Evolutionary conservation across 2,329 filamentous ascomycete species (phyloP), one percentile per base, ranked within the genome.

Genomic region (Lasiodiplodia gonubiensis): DNA sequence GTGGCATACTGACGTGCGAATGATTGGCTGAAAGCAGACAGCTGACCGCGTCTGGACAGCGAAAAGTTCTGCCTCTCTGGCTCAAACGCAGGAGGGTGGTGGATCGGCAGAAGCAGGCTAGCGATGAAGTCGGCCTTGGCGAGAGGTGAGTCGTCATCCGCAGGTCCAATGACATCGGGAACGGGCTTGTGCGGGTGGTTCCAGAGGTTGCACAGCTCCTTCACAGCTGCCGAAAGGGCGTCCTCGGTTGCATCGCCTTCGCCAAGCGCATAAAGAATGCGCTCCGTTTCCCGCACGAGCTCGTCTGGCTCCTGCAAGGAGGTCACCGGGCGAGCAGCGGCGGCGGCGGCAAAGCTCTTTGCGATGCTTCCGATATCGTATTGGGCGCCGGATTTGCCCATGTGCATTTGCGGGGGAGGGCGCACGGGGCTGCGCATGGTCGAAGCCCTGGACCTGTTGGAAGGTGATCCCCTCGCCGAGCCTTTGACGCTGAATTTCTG

Each of bases 81-180:
- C 64, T 63, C 68, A 33, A 77, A 74, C n/a, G 79, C 73, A 55
- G 86, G 84, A 61, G 89, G 87, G 78, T 97, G 92, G 72, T 94
- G 90, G 67, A 97, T 86, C 69, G 89, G 89, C 46, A 98, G 85
- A 46, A 96, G 84, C 27, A 97, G 83, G 35, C 88, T 88, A 18
- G 91, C 90, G n/a, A 97, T 77, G 72, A 90, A 97, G 67, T 88
- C 86, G 4, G 94, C 93, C 75, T 94, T 94, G 65, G 89, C 89
- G 6, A 89, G 80, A 4, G 88, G 84, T 1, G 88, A 85, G 42
- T 86, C 80, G 11, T 86, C 81, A 3, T 87, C 88, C 7, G 71
- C 65, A n/a, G 65, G 70, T 51, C 53, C 69, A 18, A 68, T 69
- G 16, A 67, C 70, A 4, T 69, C 52, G 11, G 68, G 48, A 21